Percentiles rank a stretch among this genome's conserved stretches.
These are phyloP conservation scores for Malassezia globosa DNA, from an alignment of 1,284 basidiomycete species.

Conservation along the genomic window DNA sequence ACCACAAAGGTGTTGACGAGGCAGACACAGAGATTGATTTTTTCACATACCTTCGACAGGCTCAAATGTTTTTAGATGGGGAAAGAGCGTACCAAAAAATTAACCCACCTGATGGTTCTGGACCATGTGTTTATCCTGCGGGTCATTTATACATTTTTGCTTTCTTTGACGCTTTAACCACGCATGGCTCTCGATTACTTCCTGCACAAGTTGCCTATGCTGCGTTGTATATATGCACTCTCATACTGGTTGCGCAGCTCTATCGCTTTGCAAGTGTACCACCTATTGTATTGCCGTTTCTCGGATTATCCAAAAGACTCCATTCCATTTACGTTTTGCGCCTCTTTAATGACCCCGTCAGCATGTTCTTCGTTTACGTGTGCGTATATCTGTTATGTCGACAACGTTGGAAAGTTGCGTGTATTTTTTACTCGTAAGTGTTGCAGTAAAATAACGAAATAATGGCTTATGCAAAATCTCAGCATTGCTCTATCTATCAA, in stretches of 20 bases:
- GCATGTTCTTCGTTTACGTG: slow-evolving; percentile 54
- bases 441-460: too few relatives aligned
- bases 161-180: slow-evolving; percentile 59
- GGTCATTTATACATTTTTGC: slow-evolving; percentile 78
- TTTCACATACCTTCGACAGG: slow-evolving; percentile 81
- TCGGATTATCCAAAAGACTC: slow-evolving; percentile 78
- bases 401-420: slow-evolving; percentile 57
- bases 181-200: slow-evolving; percentile 55
- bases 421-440: slow-evolving; percentile 62
- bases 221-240: slow-evolving; percentile 23
- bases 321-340: slow-evolving; percentile 87
- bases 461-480: neutral
- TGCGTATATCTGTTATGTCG: slow-evolving; percentile 51
- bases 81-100: slow-evolving; percentile 77
- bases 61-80: slow-evolving; percentile 65
- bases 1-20: neutral
- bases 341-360: slow-evolving; percentile 90
- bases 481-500: slow-evolving; percentile 82
- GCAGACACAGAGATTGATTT: slow-evolving; percentile 87
- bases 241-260: slow-evolving; percentile 24
- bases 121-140: slow-evolving; percentile 89
- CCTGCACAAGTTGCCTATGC: slow-evolving; percentile 50
- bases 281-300: slow-evolving; percentile 55
- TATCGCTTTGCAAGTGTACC: slow-evolving; percentile 30
- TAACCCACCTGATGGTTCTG: slow-evolving; percentile 64